Base-by-base conservation (phyloP, 345 rosid species). In the Excoecaria agallocha region DNA sequence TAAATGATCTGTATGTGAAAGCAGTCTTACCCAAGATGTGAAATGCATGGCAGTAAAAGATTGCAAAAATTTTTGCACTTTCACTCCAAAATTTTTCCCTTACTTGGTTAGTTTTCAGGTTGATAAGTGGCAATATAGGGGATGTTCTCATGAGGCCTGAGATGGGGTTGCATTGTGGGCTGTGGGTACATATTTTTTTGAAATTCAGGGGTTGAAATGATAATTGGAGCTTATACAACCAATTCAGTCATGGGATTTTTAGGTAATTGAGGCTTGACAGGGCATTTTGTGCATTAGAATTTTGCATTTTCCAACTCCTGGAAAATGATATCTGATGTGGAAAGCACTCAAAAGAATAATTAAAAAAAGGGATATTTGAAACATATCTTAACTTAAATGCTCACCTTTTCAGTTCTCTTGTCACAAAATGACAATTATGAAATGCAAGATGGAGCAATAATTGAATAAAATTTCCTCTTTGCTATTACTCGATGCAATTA, bases 81-180 rank as follows among this genome's bases (percentile, higher is more conserved):
- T 64, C 48, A 25, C 16, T 61, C 66, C 13, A 24, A 1, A 4
- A 1, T 30, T 37, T 16, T 17, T 17, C 20, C 4, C 24, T 64
- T 38, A 63, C 49, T 37, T 63, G 51, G 30, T 22, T 48, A 66
- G 70, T 66, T 66, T 22, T 66, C 8, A 22, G 70, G 68, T 41
- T 43, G 24, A n/a, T 43, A 19, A n/a, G 39, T 25, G 56, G 38
- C 39, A 68, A 30, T 50, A 20, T 3, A 25, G 22, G 43, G 56
- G 43, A 24, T 39, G 5, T 64, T 19, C 12, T 41, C 15, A 12
- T 64, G 15, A 37, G 46, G 24, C 51, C 25, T 64, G 24, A 13
- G 50, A 43, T 64, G 68, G 66, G 20, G 15, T 39, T n/a, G 25
- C 50, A 8, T 19, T 39, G 22, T 9, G 9, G 51, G 50, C 22